phyloP scores from a whole-genome alignment of 2,329 filamentous ascomycete species.

The Alternaria tenuissima region DNA sequence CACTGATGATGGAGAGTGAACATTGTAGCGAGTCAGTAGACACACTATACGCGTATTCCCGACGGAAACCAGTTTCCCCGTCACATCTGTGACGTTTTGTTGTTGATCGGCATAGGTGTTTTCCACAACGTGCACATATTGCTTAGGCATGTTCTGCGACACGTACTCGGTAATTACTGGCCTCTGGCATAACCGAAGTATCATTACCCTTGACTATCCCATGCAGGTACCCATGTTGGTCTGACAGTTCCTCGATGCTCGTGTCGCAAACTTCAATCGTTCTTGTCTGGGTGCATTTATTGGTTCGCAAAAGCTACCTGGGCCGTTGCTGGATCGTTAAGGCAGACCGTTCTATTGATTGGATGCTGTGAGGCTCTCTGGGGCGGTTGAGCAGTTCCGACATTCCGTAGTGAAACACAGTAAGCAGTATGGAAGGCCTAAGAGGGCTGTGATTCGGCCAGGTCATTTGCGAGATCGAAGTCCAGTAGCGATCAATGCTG shows the following conservation, averaged over 20 bases:
- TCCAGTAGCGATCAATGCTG: neutral
- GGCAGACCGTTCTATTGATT: neutral
- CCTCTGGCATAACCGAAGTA: neutral
- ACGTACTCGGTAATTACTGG: neutral
- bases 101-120: neutral
- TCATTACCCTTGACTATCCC: neutral
- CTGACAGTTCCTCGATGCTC: neutral
- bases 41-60: neutral
- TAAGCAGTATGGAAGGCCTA: neutral
- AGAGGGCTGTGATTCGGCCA: neutral
- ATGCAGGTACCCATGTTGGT: neutral
- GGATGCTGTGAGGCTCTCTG: neutral
- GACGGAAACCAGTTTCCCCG: neutral
- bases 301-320: slow-evolving; percentile 1
- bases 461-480: neutral
- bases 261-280: neutral
- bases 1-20: neutral
- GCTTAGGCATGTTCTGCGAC: neutral
- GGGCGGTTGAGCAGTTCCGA: neutral
- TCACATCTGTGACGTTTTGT: neutral
- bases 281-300: neutral
- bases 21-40: slow-evolving; percentile 1
- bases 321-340: neutral
- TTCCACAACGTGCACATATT: neutral
- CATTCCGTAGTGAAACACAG: neutral